Conservation (phyloP, 1,284 basidiomycete genomes). For the Pseudozyma thailandica region DNA sequence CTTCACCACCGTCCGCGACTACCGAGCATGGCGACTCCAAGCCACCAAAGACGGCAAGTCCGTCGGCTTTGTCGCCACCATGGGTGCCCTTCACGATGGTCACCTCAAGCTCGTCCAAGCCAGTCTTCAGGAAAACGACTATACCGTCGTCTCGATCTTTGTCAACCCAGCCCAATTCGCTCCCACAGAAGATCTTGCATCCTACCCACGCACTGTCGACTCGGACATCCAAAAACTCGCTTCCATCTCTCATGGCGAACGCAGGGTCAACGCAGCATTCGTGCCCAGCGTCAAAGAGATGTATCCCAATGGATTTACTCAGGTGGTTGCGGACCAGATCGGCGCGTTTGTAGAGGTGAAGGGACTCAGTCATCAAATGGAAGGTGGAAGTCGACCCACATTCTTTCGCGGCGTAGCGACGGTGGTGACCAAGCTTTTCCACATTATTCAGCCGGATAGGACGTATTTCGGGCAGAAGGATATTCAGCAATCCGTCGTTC, state of each 20-base stretch:
- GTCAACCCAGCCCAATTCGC: slow-evolving; percentile 98
- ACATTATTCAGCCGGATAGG: slow-evolving; percentile 88
- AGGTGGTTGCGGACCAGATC: slow-evolving; percentile 79
- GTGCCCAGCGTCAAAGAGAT: slow-evolving; percentile 69
- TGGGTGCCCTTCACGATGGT: slow-evolving; percentile 95
- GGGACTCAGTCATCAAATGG: slow-evolving; percentile 84
- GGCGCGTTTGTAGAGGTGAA: slow-evolving; percentile 92
- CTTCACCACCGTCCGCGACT: slow-evolving; percentile 77
- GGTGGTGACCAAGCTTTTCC: slow-evolving; percentile 93
- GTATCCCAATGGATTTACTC: slow-evolving; percentile 85
- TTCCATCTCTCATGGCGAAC: slow-evolving; percentile 13
- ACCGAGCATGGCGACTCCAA: slow-evolving; percentile 80
- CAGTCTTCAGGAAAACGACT: slow-evolving; percentile 81
- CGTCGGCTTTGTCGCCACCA: slow-evolving; percentile 94
- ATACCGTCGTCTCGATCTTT: slow-evolving; percentile 93
- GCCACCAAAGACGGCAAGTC: slow-evolving; percentile 69
- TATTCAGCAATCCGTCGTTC: slow-evolving; percentile 91
- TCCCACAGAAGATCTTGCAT: slow-evolving; percentile 89
- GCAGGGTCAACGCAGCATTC: slow-evolving; percentile 47
- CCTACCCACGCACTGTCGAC: slow-evolving; percentile 82
- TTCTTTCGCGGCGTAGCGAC: slow-evolving; percentile 98
- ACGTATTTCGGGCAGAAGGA: slow-evolving; percentile 99
- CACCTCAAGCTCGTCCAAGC: slow-evolving; percentile 81
- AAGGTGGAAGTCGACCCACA: slow-evolving; percentile 82
- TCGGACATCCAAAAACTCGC: slow-evolving; percentile 58